These are phyloP conservation scores for Hawksworthiomyces lignivorus DNA, from an alignment of 2,329 filamentous ascomycete species.

Conservation along the genomic window DNA sequence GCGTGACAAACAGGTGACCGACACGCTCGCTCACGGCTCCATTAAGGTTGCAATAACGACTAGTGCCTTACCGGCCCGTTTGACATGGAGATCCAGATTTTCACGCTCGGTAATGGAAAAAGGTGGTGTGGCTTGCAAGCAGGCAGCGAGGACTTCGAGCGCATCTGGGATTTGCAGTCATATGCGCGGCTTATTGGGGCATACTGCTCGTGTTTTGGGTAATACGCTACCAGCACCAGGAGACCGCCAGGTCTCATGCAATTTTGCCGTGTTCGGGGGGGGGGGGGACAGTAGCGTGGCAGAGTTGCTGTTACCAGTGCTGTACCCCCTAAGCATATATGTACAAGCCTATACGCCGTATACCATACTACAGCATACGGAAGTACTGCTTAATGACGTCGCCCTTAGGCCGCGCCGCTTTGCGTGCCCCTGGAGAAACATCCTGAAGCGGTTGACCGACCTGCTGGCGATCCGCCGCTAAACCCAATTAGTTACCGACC, in stretches of 20 bases:
- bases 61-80: conserved; percentile 7
- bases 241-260: no score
- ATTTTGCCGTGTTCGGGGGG: no score
- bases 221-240: no score
- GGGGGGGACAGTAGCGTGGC: no score
- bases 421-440: conserved; percentile 2
- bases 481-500: conserved; percentile 28
- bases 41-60: conserved; percentile 3
- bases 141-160: no score
- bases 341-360: background rate
- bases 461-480: conserved; percentile 18
- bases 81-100: conserved; percentile 3
- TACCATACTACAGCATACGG: no score
- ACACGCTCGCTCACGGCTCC: conserved; percentile 2
- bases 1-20: background rate
- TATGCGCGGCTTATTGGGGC: no score
- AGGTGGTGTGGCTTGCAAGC: background rate
- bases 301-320: no score
- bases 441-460: conserved; percentile 15
- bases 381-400: conserved; percentile 5
- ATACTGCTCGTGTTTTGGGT: no score
- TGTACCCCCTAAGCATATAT: no score
- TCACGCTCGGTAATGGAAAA: conserved; percentile 4
- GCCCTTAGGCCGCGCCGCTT: background rate
- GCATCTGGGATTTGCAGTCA: no score